A percentile compares a stretch with the other conserved stretches of the same genome.
Conservation (phyloP, 2,329 filamentous ascomycete genomes). For the Daldinia sp. region DNA sequence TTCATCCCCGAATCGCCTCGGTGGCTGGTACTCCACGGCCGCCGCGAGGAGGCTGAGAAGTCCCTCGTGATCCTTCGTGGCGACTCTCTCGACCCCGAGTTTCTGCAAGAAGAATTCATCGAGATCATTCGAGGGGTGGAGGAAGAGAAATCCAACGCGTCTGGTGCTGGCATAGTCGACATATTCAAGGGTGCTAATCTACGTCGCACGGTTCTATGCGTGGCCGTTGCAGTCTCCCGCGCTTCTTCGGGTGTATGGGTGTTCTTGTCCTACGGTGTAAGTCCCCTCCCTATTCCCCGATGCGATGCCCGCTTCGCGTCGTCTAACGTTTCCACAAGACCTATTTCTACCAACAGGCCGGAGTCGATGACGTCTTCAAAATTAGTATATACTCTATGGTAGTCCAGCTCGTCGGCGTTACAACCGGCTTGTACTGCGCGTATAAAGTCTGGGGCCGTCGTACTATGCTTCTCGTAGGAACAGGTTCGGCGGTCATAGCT, state of each 20-base stretch:
- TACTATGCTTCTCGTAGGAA: conserved; percentile 39
- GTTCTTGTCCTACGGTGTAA: conserved; percentile 41
- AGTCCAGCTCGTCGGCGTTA: conserved; percentile 32
- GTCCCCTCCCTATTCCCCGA: conserved; percentile 17
- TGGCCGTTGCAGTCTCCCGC: conserved; percentile 36
- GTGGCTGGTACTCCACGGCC: conserved; percentile 44
- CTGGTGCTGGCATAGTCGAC: conserved; percentile 29
- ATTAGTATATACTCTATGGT: conserved; percentile 32
- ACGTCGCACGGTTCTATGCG: conserved; percentile 38
- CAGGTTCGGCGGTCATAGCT: conserved; percentile 25
- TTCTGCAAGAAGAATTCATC: conserved; percentile 36
- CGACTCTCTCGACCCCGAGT: conserved; percentile 30
- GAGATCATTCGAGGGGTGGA: conserved; percentile 40
- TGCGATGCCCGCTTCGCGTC: background rate
- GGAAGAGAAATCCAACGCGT: conserved; percentile 36
- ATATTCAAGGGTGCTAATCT: conserved; percentile 39
- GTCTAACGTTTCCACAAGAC: conserved; percentile 34
- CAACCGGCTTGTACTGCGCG: conserved; percentile 31
- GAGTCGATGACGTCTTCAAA: conserved; percentile 36
- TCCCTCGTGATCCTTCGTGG: conserved; percentile 40
- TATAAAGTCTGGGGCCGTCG: conserved; percentile 38
- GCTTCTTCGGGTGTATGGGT: conserved; percentile 44
- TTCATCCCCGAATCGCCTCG: conserved; percentile 44
- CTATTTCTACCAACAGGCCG: conserved; percentile 43
- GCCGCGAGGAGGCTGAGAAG: conserved; percentile 40